Evolutionary conservation across 106 monocot species (phyloP), one percentile per base, ranked within the genome.

Genomic region (Dendrobium nobile): DNA sequence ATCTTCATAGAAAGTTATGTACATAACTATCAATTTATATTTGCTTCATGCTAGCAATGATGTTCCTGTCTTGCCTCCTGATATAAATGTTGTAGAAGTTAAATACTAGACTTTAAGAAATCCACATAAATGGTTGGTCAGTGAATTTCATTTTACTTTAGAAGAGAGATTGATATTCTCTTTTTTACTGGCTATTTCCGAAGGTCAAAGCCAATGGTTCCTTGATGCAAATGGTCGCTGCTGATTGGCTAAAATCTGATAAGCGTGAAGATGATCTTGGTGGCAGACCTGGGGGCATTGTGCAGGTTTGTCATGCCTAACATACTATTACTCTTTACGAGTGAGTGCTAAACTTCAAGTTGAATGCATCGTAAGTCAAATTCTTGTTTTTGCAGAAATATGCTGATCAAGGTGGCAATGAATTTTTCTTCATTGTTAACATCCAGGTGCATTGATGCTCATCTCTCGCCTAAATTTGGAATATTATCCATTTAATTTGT

Each of bases 341-440:
- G 8, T 9, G 4, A 76, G 76, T 24, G 48, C 26, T 76, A 76
- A 10, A 42, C n/a, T 80, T 78, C 7, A 28, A 26, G 67, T 24
- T 61, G 61, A 31, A 61, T 77, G 64, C 75, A 27, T 26, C 11
- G 6, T 17, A 33, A 67, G 61, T 5, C 74, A 75, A 24, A 75
- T 81, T 83, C 24, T 85, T 10, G 24, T 59, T 77, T 15, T 79
- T 91, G 84, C 85, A 96, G 96, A 90, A 92, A 85, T 93, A 88
- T 83, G 91, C 90, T 72, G 83, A 82, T 33, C 87, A 88, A 76
- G 96, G 93, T 18, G 87, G 96, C 48, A 87, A 79, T 24, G 91
- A 96, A 42, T 96, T 96, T 81, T 96, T 96, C 88, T 88, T 99
- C 54, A 87, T 99, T 51, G 87, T 99, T n/a, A 91, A 99, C 83